Evolutionary conservation across 164 flowering plant species (phyloP).

Genomic region (Vitis labrusca): DNA sequence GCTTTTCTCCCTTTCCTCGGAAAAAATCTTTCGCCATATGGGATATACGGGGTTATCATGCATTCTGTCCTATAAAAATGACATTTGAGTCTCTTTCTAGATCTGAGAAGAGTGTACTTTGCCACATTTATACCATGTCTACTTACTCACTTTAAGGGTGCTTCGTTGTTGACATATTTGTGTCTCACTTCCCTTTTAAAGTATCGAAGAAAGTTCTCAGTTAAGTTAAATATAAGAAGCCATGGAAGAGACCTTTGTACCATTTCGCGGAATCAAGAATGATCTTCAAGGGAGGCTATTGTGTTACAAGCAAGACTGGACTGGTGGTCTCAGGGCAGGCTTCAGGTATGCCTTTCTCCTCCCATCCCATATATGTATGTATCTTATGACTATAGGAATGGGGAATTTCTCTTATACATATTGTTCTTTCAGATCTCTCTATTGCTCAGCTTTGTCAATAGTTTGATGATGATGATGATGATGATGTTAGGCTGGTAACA

Average conservation of each 20-base stretch:
- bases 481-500: background rate
- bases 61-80: too few species aligned
- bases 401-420: background rate
- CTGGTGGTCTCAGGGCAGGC: conserved; percentile 31
- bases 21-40: too few species aligned
- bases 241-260: conserved; percentile 40
- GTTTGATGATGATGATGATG: too few species aligned
- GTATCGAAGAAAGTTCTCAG: background rate
- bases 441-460: background rate
- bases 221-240: background rate
- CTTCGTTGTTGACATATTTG: background rate
- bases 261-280: conserved; percentile 34
- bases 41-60: too few species aligned
- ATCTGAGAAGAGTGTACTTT: too few species aligned
- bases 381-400: background rate
- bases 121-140: too few species aligned
- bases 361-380: background rate
- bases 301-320: conserved; percentile 45
- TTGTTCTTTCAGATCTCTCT: background rate
- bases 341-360: conserved; percentile 24
- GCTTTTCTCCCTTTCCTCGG: background rate
- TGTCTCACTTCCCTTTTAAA: background rate
- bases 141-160: background rate
- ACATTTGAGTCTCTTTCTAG: too few species aligned
- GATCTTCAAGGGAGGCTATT: conserved; percentile 30